Percentiles rank a stretch among this genome's conserved stretches.
phyloP scores from a whole-genome alignment of 345 rosid species.

The Melaleuca quinquenervia region DNA sequence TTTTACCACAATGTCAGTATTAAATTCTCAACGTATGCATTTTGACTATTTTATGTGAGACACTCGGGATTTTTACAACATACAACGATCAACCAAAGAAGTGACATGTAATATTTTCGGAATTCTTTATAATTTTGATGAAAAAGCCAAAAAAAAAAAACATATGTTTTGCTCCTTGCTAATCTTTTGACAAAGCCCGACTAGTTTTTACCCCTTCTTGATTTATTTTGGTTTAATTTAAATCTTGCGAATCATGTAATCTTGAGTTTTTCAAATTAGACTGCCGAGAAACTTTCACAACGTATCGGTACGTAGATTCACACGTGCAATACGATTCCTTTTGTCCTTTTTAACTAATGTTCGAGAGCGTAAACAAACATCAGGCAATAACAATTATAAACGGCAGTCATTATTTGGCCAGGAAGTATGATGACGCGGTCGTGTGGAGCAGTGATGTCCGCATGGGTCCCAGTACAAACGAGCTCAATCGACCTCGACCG shows the following conservation, averaged over 20 bases:
- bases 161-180: neutral
- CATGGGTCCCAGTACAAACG: no score
- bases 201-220: neutral
- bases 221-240: neutral
- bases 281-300: accelerated
- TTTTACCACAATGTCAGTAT: neutral
- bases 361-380: neutral
- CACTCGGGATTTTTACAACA: accelerated
- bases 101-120: neutral
- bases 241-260: neutral
- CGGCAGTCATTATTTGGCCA: neutral
- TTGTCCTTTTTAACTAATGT: accelerated
- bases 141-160: neutral
- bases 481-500: no score
- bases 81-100: accelerated
- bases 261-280: neutral
- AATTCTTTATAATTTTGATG: neutral
- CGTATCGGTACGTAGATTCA: no score
- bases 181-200: neutral
- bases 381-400: neutral
- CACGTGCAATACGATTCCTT: no score
- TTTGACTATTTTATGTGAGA: neutral
- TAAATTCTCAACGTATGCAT: accelerated
- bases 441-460: accelerated
- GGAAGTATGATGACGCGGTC: accelerated